phyloP scores from a whole-genome alignment of 2,329 filamentous ascomycete genomes.

The Fusarium caatingaense region DNA sequence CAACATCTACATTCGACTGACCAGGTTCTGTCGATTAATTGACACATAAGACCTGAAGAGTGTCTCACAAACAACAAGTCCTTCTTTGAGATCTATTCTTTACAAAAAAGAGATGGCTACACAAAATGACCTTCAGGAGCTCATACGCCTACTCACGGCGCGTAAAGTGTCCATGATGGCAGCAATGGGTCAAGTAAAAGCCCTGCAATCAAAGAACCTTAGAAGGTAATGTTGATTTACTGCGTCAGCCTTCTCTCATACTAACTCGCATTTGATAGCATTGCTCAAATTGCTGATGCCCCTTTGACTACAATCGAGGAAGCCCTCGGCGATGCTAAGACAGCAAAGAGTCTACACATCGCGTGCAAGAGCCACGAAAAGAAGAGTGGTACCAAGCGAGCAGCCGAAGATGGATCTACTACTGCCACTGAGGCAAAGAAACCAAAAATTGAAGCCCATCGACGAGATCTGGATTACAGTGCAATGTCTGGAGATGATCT shows the following conservation, averaged over 20 bases:
- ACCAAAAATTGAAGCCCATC: conserved; percentile 50
- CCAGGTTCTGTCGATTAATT: background rate
- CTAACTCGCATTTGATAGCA: conserved; percentile 51
- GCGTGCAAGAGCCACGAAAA: conserved; percentile 67
- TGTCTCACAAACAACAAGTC: too few relatives aligned
- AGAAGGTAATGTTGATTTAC: conserved; percentile 59
- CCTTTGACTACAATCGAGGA: conserved; percentile 57
- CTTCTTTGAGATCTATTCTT: background rate
- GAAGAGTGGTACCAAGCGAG: conserved; percentile 48
- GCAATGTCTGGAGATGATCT: conserved; percentile 66
- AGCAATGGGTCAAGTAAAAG: conserved; percentile 68
- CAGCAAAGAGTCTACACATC: conserved; percentile 62
- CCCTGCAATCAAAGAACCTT: conserved; percentile 65
- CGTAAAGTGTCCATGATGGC: conserved; percentile 69
- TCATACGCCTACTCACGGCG: conserved; percentile 69
- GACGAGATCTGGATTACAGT: conserved; percentile 53
- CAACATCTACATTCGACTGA: conserved; percentile 18
- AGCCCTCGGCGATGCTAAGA: conserved; percentile 58
- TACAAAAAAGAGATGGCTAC: conserved; percentile 59
- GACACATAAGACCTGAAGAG: too few relatives aligned
- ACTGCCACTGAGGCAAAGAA: conserved; percentile 45
- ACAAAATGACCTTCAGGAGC: conserved; percentile 70
- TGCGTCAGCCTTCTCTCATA: background rate
- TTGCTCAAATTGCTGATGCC: conserved; percentile 66
- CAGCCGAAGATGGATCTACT: conserved; percentile 40